phyloP scores from a whole-genome alignment of 2,329 filamentous ascomycete genomes.

The Reticulascus tulasneorum region DNA sequence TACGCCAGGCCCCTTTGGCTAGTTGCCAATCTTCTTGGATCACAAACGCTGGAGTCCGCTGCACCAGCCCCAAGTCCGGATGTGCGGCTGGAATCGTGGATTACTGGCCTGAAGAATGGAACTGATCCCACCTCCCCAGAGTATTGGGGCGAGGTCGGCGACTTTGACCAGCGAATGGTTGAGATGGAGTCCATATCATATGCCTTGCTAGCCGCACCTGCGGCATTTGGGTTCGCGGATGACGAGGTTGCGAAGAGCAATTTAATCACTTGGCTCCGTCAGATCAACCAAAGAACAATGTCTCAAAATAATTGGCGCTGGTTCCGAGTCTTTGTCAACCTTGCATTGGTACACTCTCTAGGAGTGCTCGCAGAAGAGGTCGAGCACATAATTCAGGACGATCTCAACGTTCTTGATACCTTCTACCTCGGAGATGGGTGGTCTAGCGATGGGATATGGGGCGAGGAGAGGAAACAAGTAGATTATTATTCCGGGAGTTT shows the following conservation, averaged over 20 bases:
- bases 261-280: constrained; percentile 30
- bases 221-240: constrained; percentile 23
- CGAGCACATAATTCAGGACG: constrained; percentile 25
- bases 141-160: constrained; percentile 36
- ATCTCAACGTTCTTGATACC: constrained; percentile 32
- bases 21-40: constrained; percentile 29
- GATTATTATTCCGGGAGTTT: constrained; percentile 45
- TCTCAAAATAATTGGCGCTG: constrained; percentile 41
- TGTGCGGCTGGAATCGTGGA: constrained; percentile 16
- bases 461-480: constrained; percentile 28
- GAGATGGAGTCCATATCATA: constrained; percentile 42
- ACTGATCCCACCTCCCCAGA: constrained; percentile 17
- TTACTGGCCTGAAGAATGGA: constrained; percentile 14
- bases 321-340: constrained; percentile 40
- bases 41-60: constrained; percentile 24
- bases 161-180: constrained; percentile 41
- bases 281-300: constrained; percentile 34
- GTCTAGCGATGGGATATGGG: constrained; percentile 37
- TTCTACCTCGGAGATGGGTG: constrained; percentile 37
- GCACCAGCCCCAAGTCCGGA: not conserved
- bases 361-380: constrained; percentile 27
- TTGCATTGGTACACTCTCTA: constrained; percentile 32
- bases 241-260: constrained; percentile 20
- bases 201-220: constrained; percentile 33
- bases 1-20: constrained; percentile 25